phyloP scores from a whole-genome alignment of 2,329 filamentous ascomycete genomes.

The Hymenoscyphus linearis region DNA sequence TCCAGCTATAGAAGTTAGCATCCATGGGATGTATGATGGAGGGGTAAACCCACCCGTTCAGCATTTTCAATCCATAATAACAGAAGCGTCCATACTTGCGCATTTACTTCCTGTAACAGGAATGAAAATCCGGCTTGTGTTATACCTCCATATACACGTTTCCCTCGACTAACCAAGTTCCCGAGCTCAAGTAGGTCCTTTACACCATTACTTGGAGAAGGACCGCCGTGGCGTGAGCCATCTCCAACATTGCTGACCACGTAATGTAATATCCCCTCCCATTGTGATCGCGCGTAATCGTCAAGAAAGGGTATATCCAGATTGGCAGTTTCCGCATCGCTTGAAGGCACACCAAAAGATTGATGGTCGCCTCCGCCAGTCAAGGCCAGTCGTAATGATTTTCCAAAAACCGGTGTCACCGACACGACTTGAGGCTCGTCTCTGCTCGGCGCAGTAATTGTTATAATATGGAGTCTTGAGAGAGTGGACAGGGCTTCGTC shows the following conservation, averaged over 20 bases:
- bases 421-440: conserved; percentile 65
- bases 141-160: conserved; percentile 57
- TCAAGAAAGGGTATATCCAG: conserved; percentile 73
- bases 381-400: conserved; percentile 77
- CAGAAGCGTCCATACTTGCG: conserved; percentile 92
- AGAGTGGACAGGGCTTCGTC: conserved; percentile 80
- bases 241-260: conserved; percentile 73
- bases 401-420: conserved; percentile 76
- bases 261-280: conserved; percentile 94
- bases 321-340: conserved; percentile 53
- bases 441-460: conserved; percentile 54
- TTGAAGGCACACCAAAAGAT: conserved; percentile 85
- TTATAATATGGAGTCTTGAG: conserved; percentile 79
- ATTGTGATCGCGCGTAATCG: conserved; percentile 78
- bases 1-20: conserved; percentile 35
- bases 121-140: conserved; percentile 94
- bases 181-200: conserved; percentile 79
- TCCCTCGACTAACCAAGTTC: conserved; percentile 64
- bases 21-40: neutral
- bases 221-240: conserved; percentile 42
- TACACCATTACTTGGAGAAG: conserved; percentile 67
- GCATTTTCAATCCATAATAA: conserved; percentile 89
- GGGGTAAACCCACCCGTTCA: conserved; percentile 44
- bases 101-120: conserved; percentile 88
- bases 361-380: conserved; percentile 80